Conservation (phyloP, 2,329 filamentous ascomycete genomes). For the Pseudogymnoascus sp. region DNA sequence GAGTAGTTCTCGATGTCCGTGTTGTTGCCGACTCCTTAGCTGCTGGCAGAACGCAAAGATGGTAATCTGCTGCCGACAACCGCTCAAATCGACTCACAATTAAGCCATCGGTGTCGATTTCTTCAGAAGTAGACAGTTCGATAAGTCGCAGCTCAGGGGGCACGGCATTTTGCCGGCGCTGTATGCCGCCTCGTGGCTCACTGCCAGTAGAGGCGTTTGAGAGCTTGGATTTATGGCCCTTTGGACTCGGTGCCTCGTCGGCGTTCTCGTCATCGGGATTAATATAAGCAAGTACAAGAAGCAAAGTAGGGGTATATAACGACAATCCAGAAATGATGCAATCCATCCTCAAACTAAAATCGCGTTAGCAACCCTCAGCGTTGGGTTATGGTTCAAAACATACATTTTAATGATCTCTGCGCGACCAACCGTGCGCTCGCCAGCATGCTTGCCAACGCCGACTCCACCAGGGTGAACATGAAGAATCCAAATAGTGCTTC, state of each 20-base stretch:
- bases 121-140: conserved; percentile 71
- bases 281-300: conserved; percentile 88
- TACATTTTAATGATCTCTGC: conserved; percentile 91
- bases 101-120: conserved; percentile 80
- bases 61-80: conserved; percentile 83
- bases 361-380: not conserved
- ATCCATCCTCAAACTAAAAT: conserved; percentile 74
- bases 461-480: conserved; percentile 74
- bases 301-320: conserved; percentile 83
- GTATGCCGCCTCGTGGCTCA: conserved; percentile 57
- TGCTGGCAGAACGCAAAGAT: conserved; percentile 75
- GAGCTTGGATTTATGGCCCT: conserved; percentile 27
- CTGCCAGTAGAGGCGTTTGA: conserved; percentile 44
- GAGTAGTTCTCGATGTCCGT: conserved; percentile 56
- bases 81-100: conserved; percentile 80
- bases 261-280: conserved; percentile 56
- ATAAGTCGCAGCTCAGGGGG: conserved; percentile 87
- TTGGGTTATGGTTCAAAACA: conserved; percentile 33
- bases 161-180: conserved; percentile 67
- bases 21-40: conserved; percentile 57
- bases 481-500: conserved; percentile 90
- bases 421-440: conserved; percentile 65
- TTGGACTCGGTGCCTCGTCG: conserved; percentile 33
- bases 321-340: conserved; percentile 97
- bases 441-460: conserved; percentile 56